Base-by-base conservation (phyloP, 1,139 yeast species). In the Yamadazyma epiphylla region DNA sequence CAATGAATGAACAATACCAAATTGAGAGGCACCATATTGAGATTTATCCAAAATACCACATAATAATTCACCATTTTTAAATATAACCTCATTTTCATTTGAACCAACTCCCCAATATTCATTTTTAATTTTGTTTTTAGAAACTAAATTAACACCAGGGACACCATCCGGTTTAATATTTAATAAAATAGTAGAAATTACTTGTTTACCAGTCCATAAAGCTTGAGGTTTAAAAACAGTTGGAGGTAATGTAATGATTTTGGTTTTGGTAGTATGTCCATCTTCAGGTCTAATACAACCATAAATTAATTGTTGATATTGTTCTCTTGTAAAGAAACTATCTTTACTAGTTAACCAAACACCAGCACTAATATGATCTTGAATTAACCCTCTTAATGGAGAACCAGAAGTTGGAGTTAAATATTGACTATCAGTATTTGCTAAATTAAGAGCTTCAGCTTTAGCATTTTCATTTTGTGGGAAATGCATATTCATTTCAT, bases 401-500 rank as follows among this genome's bases (percentile, higher is more conserved):
- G 94, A 73, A 58, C 99, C 99, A 6, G 96, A 87, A 12, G 99
- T 94, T 31, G 99, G 98, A 9, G 98, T 91, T 53, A 94, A 73
- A 56, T 94, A 94, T 64, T 91, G 98, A 39, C 94, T 85, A 60
- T 94, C 96, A 8, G 98, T 91, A 56, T 91, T 88, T 28, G 98
- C 98, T 54, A 94, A 74, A 55, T 87, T 77, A 51, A 87, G 70
- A 4, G 98, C 98, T 65, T 94, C 99, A 17, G 98, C 94, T 51
- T 91, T 81, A 10, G 98, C 98, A 49, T 87, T 87, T 65, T 91
- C 97, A 59, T 86, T 89, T 65, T 94, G 99, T 19, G 99, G 99
- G 71, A 94, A 91, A 65, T 94, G 99, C 96, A 94, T 84, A 58
- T 94, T 94, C 99, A 94, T 94, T 69, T 94, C 99, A 64, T 94